Evolutionary conservation across 805 yeast genomes (phyloP), one percentile per base, ranked within the genome.

Genomic region (Zygoascus ofunaensis): DNA sequence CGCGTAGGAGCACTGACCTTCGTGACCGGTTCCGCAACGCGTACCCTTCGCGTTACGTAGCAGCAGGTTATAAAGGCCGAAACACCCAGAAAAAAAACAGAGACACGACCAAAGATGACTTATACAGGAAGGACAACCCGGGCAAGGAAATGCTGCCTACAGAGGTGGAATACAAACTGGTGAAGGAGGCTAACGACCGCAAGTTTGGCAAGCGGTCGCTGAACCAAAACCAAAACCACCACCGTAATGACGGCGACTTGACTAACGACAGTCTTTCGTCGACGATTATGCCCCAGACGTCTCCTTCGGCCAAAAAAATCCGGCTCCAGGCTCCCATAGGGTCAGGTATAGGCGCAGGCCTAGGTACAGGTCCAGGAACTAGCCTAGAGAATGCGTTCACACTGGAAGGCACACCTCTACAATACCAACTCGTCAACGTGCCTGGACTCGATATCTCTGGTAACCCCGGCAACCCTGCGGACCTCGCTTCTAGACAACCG

Each of bases 21-120:
- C 61, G 73, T 12, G 73, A 68, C 51, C 55, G 72, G 36, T 68
- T 68, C 57, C 55, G 72, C 30, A 68, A 68, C 50, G 72, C 72
- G 22, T 68, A 65, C 55, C 72, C 72, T 4, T 68, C 67, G 24
- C 54, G 64, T 19, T 68, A 68, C 50, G 61, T 65, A 8, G 68
- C 69, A 3, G 72, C 72, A 5, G 72, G 72, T 10, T 68, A 66
- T 56, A 68, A 68, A 53, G 65, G 66, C 40, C 63, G 68, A 14
- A 18, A 47, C 22, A 42, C 37, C 23, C 18, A n/a, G 21, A 34
- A 39, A 7, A 33, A 39, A 34, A 17, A 34, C n/a, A 36, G 17
- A 8, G 36, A 14, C 8, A 4, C 23, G 18, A 23, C 50, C 4
- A 22, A 34, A 24, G 39, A 33, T 19, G 35, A 4, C n/a, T 18